These are phyloP conservation scores for Pestalotiopsis sp. DNA, from an alignment of 2,329 filamentous ascomycete species.

Conservation along the genomic window DNA sequence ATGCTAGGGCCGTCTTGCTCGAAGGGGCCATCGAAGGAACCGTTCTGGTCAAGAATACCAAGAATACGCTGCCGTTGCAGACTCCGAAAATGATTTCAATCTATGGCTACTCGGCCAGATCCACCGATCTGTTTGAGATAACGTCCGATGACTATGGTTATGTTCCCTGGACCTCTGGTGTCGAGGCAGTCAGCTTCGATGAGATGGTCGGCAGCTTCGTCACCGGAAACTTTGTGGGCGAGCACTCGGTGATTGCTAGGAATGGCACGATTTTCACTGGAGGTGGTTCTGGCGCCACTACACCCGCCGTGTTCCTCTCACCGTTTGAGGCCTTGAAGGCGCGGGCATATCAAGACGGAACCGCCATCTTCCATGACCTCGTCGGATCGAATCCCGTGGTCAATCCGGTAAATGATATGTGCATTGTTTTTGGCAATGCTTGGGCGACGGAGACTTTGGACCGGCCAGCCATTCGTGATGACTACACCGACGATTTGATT, in stretches of 20 bases:
- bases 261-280: conserved; percentile 80
- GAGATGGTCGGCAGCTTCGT: conserved; percentile 16
- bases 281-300: conserved; percentile 84
- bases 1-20: no score
- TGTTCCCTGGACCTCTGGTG: conserved; percentile 45
- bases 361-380: conserved; percentile 18
- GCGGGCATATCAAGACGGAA: conserved; percentile 49
- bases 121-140: conserved; percentile 31
- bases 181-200: conserved; percentile 41
- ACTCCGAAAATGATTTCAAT: conserved; percentile 17
- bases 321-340: conserved; percentile 47
- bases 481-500: conserved; percentile 19
- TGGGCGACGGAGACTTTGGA: conserved; percentile 74
- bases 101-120: conserved; percentile 32
- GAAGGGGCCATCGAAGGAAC: no score
- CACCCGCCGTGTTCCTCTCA: conserved; percentile 78
- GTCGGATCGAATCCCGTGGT: conserved; percentile 14
- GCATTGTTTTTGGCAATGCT: conserved; percentile 81
- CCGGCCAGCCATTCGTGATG: conserved; percentile 15
- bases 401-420: conserved; percentile 66
- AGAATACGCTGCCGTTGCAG: conserved; percentile 24
- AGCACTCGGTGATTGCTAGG: conserved; percentile 19
- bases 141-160: conserved; percentile 59
- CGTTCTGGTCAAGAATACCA: conserved; percentile 72
- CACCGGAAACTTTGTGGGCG: conserved; percentile 17